phyloP scores from a whole-genome alignment of 192 early-diverging fungal species.

The Phlyctochytrium planicorne region DNA sequence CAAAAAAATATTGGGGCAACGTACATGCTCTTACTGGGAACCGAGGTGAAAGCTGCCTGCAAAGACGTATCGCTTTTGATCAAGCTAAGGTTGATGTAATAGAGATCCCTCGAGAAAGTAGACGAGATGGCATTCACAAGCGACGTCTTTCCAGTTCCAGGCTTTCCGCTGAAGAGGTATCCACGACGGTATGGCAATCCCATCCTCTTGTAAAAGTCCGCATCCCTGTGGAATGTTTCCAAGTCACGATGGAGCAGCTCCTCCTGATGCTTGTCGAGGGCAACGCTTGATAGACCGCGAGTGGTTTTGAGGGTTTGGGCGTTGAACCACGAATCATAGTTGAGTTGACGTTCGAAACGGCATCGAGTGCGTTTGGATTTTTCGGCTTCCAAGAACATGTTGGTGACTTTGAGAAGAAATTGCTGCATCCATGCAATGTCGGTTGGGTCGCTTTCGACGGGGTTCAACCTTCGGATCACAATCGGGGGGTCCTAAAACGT shows the following conservation, averaged over 20 bases:
- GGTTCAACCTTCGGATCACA: conserved; percentile 33
- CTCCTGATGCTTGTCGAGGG: conserved; percentile 52
- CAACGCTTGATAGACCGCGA: conserved; percentile 54
- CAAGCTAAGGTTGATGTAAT: conserved; percentile 48
- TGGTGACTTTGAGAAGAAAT: conserved; percentile 26
- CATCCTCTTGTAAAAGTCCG: conserved; percentile 58
- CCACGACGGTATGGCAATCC: conserved; percentile 64
- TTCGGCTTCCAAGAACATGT: conserved; percentile 29
- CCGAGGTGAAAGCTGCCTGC: conserved; percentile 42
- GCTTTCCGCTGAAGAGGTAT: conserved; percentile 43
- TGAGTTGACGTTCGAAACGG: conserved; percentile 34
- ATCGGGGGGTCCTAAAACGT: conserved; percentile 40
- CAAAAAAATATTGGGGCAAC: too few species aligned
- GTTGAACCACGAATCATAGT: conserved; percentile 29
- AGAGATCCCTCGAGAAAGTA: conserved; percentile 42
- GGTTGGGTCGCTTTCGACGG: conserved; percentile 19
- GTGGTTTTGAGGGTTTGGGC: conserved; percentile 24
- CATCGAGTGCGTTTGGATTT: conserved; percentile 23
- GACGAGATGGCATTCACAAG: conserved; percentile 45
- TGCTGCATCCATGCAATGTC: conserved; percentile 37
- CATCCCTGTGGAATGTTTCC: conserved; percentile 49
- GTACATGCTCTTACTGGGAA: conserved; percentile 43
- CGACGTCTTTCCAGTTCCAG: conserved; percentile 48
- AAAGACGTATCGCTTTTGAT: conserved; percentile 39
- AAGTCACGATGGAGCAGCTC: conserved; percentile 47